phyloP scores from a whole-genome alignment of 352 stramenopile species.

The Phytophthora pistaciae region DNA sequence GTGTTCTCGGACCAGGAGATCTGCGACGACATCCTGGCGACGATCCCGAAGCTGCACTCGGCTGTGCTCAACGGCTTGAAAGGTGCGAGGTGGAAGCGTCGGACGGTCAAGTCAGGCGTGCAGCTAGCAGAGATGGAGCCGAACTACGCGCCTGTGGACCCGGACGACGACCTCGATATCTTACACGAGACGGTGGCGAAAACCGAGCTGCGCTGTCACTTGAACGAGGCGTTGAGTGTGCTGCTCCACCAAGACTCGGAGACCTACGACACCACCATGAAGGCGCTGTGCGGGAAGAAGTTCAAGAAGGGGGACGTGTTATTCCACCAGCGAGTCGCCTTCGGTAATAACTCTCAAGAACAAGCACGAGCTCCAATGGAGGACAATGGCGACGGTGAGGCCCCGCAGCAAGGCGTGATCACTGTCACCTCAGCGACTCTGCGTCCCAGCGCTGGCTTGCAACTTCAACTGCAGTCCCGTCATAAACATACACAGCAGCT shows the following conservation, averaged over 20 bases:
- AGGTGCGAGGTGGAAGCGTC: slow-evolving; percentile 47
- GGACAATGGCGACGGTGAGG: slow-evolving; percentile 11
- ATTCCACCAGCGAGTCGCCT: slow-evolving; percentile 50
- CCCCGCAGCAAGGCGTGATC: slow-evolving; percentile 39
- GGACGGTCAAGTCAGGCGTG: slow-evolving; percentile 44
- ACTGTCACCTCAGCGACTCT: slow-evolving; percentile 48
- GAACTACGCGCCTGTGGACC: slow-evolving; percentile 34
- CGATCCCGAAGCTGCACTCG: slow-evolving; percentile 63
- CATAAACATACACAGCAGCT: slow-evolving; percentile 64
- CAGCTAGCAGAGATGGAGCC: slow-evolving; percentile 57
- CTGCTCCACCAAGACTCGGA: slow-evolving; percentile 53
- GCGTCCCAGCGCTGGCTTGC: slow-evolving; percentile 31
- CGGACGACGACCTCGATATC: slow-evolving; percentile 48
- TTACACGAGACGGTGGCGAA: slow-evolving; percentile 61
- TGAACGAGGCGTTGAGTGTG: slow-evolving; percentile 75
- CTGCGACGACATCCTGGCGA: slow-evolving; percentile 66
- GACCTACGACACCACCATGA: slow-evolving; percentile 59
- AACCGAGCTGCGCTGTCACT: slow-evolving; percentile 58
- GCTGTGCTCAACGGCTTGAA: slow-evolving; percentile 44
- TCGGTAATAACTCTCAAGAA: slow-evolving; percentile 29
- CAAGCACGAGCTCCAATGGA: slow-evolving; percentile 21
- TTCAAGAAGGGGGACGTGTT: slow-evolving; percentile 61
- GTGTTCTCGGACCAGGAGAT: slow-evolving; percentile 67
- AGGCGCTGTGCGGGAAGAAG: slow-evolving; percentile 53
- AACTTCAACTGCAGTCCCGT: slow-evolving; percentile 40